Evolutionary conservation across 164 flowering plant genomes (phyloP), one percentile per base, ranked within the genome.

Genomic region (Tetrastigma voinierianum): DNA sequence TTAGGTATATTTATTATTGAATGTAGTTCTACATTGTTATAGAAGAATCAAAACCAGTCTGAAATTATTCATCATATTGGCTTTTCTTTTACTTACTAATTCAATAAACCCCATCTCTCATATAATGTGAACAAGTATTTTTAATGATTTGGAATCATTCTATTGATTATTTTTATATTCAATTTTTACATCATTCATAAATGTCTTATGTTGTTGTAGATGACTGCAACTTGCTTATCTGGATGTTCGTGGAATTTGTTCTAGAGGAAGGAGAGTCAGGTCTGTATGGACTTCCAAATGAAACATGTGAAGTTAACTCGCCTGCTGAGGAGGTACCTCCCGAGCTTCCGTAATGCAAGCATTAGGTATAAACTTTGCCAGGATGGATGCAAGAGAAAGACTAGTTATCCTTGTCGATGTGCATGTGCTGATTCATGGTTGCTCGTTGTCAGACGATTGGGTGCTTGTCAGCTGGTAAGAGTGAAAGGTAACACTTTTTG

Each of bases 311-410:
- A 70, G 90, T 85, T 59, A 84, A 84, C 64, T 62, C 82, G 65
- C 90, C 92, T 65, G 88, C 78, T 45, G 92, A 87, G 69, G 92
- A 87, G 77, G 92, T 87, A 24, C 92, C 92, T 63, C 90, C 90
- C 60, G 88, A 87, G 78, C 88, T 87, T 56, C 90, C 92, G 24
- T 88, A 87, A 70, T n/a, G n/a, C 90, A 90, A 20, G 90, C 88
- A 16, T 59, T 87, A 20, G 91, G 91, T 15, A 87, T 87, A 59
- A 87, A 86, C 69, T 86, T 86, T 80, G 90, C 87, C 16, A 79
- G 90, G 69, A 84, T 74, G 90, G 89, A 87, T 85, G 87, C 84
- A 78, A 40, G 85, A 82, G 76, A 87, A 85, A 70, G 89, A 87
- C 66, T 87, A 90, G 92, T 57, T 87, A 40, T 76, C 85, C 71